A percentile compares a stretch with the other conserved stretches of the same genome.
These are phyloP conservation scores for Botryotinia convoluta DNA, from an alignment of 2,329 filamentous ascomycete species.

Conservation along the genomic window DNA sequence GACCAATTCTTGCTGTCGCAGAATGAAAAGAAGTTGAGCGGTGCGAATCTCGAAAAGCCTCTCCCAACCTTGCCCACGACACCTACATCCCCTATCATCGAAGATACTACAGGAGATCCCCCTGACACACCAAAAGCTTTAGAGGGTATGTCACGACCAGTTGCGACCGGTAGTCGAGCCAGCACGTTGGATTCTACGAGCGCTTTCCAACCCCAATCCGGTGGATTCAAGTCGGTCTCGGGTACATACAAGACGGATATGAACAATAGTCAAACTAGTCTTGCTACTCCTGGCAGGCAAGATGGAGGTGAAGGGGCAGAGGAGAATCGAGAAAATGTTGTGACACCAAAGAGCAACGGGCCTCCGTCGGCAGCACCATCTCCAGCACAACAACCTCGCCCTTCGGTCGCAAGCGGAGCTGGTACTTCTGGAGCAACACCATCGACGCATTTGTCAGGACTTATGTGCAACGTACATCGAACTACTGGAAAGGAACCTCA, in stretches of 20 bases:
- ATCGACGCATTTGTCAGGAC: conserved; percentile 58
- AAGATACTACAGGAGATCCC: conserved; percentile 24
- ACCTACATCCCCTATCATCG: conserved; percentile 26
- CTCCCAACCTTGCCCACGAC: conserved; percentile 36
- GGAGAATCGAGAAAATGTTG: conserved; percentile 43
- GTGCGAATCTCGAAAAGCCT: conserved; percentile 36
- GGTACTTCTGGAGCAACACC: conserved; percentile 43
- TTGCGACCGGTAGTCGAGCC: conserved; percentile 33
- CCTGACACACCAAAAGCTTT: conserved; percentile 32
- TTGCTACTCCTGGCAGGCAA: conserved; percentile 43
- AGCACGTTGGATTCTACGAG: conserved; percentile 38
- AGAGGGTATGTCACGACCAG: conserved; percentile 31
- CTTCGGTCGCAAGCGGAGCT: conserved; percentile 40
- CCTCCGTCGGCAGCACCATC: conserved; percentile 57
- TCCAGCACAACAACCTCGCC: conserved; percentile 47
- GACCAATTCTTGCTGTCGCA: conserved; percentile 16
- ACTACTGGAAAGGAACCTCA: conserved; percentile 91
- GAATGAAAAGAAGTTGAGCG: conserved; percentile 30
- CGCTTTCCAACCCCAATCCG: conserved; percentile 28
- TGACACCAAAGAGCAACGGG: conserved; percentile 53
- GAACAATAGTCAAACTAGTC: conserved; percentile 46
- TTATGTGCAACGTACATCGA: conserved; percentile 72
- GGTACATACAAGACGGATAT: conserved; percentile 27
- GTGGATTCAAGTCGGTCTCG: conserved; percentile 27
- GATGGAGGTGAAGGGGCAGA: conserved; percentile 48